Base-by-base conservation (phyloP, 495 filamentous ascomycete species). In the Sabuloglossum arenarium region DNA sequence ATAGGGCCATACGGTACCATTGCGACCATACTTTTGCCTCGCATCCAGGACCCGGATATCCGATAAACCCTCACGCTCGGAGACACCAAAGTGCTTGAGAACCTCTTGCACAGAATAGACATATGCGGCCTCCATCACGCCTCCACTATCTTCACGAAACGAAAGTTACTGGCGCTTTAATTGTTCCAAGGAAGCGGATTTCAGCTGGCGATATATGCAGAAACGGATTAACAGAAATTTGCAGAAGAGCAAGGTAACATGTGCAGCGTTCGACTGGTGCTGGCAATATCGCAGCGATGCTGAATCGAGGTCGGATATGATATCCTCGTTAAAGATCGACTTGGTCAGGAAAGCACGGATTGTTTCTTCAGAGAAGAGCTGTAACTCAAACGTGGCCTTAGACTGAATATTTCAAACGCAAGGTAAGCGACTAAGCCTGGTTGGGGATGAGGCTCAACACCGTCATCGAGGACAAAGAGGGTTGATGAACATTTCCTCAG, bases 91-190 rank as follows among this genome's bases (percentile, higher is more conserved):
- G 63, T 80, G 72, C 63, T 75, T 72, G 62, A 94, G 74, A 60
- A 83, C 79, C 63, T 88, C 77, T 55, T 76, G 69, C 61, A 75
- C 75, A 57, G 84, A 73, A 65, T 76, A 75, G 54, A 80, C 70
- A 66, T 84, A 94, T 43, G 88, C 81, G 67, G 78, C 76, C 64
- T 96, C 86, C 89, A 94, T 94, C 58, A 59, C 66, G 61, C 30
- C 28, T 37, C 14, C 52, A 6, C 3, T 43, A 23, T 8, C 51
- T 39, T 29, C 28, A 14, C 6, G n/a, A 49, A 10, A 24, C 9
- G 21, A 25, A 28, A 51, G 14, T 51, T 14, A 23, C 23, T 23
- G 28, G 47, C 24, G 21, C 28, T 27, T 51, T 27, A 30, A 21
- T 11, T 23, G 47, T 27, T 51, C 47, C 2, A 29, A 51, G 23